Evolutionary conservation across 2,329 filamentous ascomycete genomes (phyloP), one percentile per base, ranked within the genome.

Genomic region (Trichoderma brevicompactum): DNA sequence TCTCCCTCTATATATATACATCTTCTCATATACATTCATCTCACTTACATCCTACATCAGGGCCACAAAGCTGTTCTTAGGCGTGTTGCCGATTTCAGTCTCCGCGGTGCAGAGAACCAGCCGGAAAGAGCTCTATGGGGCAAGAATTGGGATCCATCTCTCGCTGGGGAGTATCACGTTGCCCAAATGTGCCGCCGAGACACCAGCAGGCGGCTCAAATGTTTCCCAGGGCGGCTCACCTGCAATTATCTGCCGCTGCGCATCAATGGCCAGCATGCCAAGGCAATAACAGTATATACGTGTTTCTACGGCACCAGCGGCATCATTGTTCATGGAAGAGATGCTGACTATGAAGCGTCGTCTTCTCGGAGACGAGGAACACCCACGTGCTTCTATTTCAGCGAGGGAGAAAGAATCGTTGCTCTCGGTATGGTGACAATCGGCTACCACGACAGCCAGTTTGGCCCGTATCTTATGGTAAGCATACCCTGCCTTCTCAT

Each of bases 161-260:
- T 4, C 9, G 8, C 36, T 17, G 56, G 56, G 2, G 46, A 32
- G 4, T 41, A 19, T 5, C 50, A 50, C 17, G 4, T 60, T 10
- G 19, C 34, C n/a, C 34, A 38, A 5, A 50, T n/a, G 13, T 41
- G 17, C 9, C 23, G 17, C 17, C 28, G 12, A 41, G 8, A 38
- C 1, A 19, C 9, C 7, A 4, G 9, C 7, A 10, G 13, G 19
- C 44, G 19, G 7, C 46, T 28, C 1, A 41, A 15, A 4, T 12
- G 7, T 19, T 60, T 60, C 2, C 13, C 13, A 0, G 13, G 19
- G 15, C 56, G 15, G 7, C 34, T 13, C 1, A 60, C 50, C 44
- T 60, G 56, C 28, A 41, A 8, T 7, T 50, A 50, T 19, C 32
- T 60, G 56, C 44, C 56, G 46, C 23, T 60, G 19, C 56, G 10